Conservation (phyloP, 1,284 basidiomycete genomes). For the Agroathelia rolfsii region DNA sequence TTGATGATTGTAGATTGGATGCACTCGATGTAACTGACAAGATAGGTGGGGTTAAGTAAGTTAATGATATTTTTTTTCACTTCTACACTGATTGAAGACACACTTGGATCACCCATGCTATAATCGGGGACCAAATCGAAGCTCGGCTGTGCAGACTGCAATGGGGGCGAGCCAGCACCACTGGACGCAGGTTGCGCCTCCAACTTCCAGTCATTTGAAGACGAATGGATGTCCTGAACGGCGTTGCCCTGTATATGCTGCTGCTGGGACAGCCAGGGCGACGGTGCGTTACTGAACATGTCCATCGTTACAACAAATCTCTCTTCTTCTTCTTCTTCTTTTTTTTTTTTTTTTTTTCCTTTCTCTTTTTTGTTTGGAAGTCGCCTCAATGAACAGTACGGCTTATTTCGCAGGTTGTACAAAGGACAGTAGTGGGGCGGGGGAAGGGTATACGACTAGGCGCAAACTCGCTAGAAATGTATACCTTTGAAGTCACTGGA, state of each 20-base stretch:
- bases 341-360: constrained; percentile 1
- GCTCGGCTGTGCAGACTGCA: constrained; percentile 19
- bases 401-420: constrained; percentile 31
- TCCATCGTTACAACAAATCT: constrained; percentile 43
- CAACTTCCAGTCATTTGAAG: constrained; percentile 40
- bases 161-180: constrained; percentile 16
- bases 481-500: too few species aligned
- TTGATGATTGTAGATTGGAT: constrained; percentile 25
- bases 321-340: constrained; percentile 13
- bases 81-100: too few species aligned
- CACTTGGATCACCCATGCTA: constrained; percentile 25
- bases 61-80: background rate
- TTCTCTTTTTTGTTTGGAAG: constrained; percentile 15
- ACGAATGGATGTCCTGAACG: constrained; percentile 25
- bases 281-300: constrained; percentile 40
- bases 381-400: constrained; percentile 28
- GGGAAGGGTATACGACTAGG: too few species aligned
- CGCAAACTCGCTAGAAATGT: too few species aligned
- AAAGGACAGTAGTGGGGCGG: too few species aligned
- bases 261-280: constrained; percentile 40
- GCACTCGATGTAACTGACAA: constrained; percentile 15
- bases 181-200: constrained; percentile 25
- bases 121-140: constrained; percentile 38
- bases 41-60: background rate
- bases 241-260: constrained; percentile 29